These are phyloP conservation scores for Tillandsia leiboldiana DNA, from an alignment of 176 grass and related monocot genomes.

Conservation along the genomic window DNA sequence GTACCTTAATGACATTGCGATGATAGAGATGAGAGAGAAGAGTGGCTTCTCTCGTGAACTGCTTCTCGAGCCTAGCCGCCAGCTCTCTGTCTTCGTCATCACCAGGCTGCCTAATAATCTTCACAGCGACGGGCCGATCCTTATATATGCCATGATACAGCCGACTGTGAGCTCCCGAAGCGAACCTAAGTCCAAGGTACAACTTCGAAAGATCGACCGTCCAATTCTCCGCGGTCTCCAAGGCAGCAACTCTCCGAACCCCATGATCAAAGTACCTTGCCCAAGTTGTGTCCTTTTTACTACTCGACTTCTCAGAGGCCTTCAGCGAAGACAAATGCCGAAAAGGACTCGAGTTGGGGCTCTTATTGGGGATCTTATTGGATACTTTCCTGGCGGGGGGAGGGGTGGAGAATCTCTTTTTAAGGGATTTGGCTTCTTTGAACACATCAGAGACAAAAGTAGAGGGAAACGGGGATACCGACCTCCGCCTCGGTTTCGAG, in stretches of 20 bases:
- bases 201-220: slow-evolving; percentile 56
- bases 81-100: slow-evolving; percentile 50
- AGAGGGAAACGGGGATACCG: slow-evolving; percentile 46
- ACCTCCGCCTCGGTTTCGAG: slow-evolving; percentile 30
- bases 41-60: slow-evolving; percentile 71
- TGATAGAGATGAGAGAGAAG: slow-evolving; percentile 60
- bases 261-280: slow-evolving; percentile 29
- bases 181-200: slow-evolving; percentile 62
- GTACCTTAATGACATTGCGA: slow-evolving; percentile 87
- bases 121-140: slow-evolving; percentile 64
- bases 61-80: slow-evolving; percentile 63
- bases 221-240: slow-evolving; percentile 40
- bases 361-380: not conserved
- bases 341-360: not conserved
- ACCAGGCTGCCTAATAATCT: slow-evolving; percentile 52
- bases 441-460: slow-evolving; percentile 47
- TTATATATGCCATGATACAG: slow-evolving; percentile 72
- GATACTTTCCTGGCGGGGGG: slow-evolving; percentile 41
- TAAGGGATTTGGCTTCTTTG: slow-evolving; percentile 49
- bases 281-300: slow-evolving; percentile 39
- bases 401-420: slow-evolving; percentile 65
- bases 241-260: slow-evolving; percentile 33
- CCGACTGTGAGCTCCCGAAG: slow-evolving; percentile 57
- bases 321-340: not conserved
- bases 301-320: slow-evolving; percentile 30